Conservation (phyloP, 2,329 filamentous ascomycete species). For the Aspergillus piperis region DNA sequence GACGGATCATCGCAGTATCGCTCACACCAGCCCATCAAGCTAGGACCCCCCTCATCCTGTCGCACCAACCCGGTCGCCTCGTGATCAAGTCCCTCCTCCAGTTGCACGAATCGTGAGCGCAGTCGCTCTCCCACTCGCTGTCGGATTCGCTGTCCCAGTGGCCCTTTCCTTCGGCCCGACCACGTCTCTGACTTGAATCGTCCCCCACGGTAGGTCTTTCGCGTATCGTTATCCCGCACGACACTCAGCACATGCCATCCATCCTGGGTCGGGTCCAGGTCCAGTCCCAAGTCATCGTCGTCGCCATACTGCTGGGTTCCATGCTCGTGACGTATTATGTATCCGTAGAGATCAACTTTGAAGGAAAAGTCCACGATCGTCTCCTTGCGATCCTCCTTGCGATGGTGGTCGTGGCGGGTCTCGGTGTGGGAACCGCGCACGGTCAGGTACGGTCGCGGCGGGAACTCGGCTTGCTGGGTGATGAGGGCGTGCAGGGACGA, state of each 20-base stretch:
- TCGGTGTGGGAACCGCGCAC: slow-evolving; percentile 58
- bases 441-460: slow-evolving; percentile 57
- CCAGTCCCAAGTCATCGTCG: background rate
- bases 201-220: slow-evolving; percentile 30
- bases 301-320: background rate
- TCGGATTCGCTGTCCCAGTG: background rate
- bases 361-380: slow-evolving; percentile 36
- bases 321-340: slow-evolving; percentile 20
- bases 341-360: slow-evolving; percentile 25
- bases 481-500: slow-evolving; percentile 49
- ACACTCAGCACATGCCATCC: slow-evolving; percentile 22
- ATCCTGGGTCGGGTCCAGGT: slow-evolving; percentile 9
- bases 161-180: background rate
- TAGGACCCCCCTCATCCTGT: slow-evolving; percentile 17
- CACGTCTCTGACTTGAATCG: slow-evolving; percentile 12
- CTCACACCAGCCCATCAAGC: slow-evolving; percentile 35
- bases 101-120: background rate
- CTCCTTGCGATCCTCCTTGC: slow-evolving; percentile 26
- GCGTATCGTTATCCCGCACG: slow-evolving; percentile 25
- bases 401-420: slow-evolving; percentile 25
- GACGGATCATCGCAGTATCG: slow-evolving; percentile 40
- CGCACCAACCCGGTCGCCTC: slow-evolving; percentile 6
- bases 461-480: slow-evolving; percentile 32
- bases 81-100: background rate
- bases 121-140: background rate